Conservation (phyloP, 805 yeast genomes). For the Kodamaea fukazawae region DNA sequence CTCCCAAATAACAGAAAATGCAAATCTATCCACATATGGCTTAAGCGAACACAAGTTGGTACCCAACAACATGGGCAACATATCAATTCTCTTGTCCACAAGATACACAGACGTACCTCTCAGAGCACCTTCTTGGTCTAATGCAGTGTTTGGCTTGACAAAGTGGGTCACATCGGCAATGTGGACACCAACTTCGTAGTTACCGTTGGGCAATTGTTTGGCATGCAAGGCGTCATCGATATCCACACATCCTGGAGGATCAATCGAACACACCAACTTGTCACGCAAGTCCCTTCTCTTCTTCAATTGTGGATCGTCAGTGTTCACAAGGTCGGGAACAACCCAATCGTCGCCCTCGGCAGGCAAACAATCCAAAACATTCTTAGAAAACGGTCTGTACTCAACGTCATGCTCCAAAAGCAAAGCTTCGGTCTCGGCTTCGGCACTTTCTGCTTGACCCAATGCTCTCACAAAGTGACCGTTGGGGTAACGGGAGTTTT, state of each 20-base stretch:
- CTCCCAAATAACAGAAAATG: constrained; percentile 96
- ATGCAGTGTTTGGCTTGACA: constrained; percentile 86
- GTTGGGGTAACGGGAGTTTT: constrained; percentile 77
- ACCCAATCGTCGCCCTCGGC: constrained; percentile 91
- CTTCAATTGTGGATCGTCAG: constrained; percentile 51
- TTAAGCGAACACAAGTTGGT: constrained; percentile 93
- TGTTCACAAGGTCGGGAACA: constrained; percentile 63
- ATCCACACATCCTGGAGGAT: constrained; percentile 98
- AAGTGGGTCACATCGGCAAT: constrained; percentile 98
- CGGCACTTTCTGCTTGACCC: constrained; percentile 87
- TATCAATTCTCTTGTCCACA: constrained; percentile 97
- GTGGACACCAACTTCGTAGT: constrained; percentile 96
- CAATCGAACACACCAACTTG: constrained; percentile 88
- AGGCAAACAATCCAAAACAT: constrained; percentile 90
- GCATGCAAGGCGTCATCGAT: constrained; percentile 98
- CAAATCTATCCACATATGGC: constrained; percentile 93
- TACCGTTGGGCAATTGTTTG: constrained; percentile 77
- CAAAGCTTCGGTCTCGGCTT: constrained; percentile 95
- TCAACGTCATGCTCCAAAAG: constrained; percentile 94
- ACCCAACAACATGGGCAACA: constrained; percentile 93
- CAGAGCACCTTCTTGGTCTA: constrained; percentile 94
- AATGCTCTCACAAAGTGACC: constrained; percentile 91
- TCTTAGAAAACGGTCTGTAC: constrained; percentile 89
- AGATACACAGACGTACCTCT: constrained; percentile 96
- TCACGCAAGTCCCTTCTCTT: constrained; percentile 86